Percentiles rank a stretch among this genome's conserved stretches.
Conservation (phyloP, 2,329 filamentous ascomycete genomes). For the Zymoseptoria crescenta region DNA sequence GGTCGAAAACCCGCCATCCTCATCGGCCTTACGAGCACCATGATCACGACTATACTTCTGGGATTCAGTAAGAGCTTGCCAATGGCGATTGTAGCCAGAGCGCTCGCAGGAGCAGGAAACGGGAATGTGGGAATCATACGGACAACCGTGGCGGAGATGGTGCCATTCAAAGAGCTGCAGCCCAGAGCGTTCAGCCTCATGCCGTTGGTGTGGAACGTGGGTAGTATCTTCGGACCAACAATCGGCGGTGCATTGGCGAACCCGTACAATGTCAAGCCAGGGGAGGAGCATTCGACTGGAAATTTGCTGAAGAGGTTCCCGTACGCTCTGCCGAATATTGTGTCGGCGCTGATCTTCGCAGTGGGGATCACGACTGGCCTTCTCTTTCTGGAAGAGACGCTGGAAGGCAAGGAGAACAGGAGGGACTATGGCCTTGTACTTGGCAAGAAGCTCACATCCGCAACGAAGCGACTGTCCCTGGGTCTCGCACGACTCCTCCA, state of each 20-base stretch:
- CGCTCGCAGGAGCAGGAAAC: slow-evolving; percentile 74
- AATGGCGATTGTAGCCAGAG: slow-evolving; percentile 72
- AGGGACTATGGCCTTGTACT: slow-evolving; percentile 69
- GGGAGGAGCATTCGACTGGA: slow-evolving; percentile 35
- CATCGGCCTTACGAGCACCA: slow-evolving; percentile 64
- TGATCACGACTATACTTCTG: slow-evolving; percentile 73
- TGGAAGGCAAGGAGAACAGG: slow-evolving; percentile 60
- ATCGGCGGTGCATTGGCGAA: slow-evolving; percentile 83
- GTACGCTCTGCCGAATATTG: slow-evolving; percentile 75
- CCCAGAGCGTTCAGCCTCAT: slow-evolving; percentile 86
- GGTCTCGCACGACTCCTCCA: slow-evolving; percentile 13
- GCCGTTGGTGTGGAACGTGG: slow-evolving; percentile 84
- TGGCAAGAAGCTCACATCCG: slow-evolving; percentile 55
- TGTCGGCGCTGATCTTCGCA: slow-evolving; percentile 68
- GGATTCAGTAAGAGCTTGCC: slow-evolving; percentile 71
- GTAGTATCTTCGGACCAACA: slow-evolving; percentile 77
- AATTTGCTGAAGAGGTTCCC: slow-evolving; percentile 68
- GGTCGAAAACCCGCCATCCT: slow-evolving; percentile 81
- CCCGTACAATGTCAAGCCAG: slow-evolving; percentile 66
- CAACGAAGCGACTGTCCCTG: slow-evolving; percentile 7
- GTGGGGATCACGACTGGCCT: slow-evolving; percentile 65
- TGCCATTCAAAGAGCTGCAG: slow-evolving; percentile 77
- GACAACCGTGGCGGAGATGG: slow-evolving; percentile 80
- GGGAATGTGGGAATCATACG: slow-evolving; percentile 81
- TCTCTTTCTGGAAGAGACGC: slow-evolving; percentile 80